These are phyloP conservation scores for Protomyces inundatus DNA, from an alignment of 1,139 yeast genomes.

Conservation along the genomic window DNA sequence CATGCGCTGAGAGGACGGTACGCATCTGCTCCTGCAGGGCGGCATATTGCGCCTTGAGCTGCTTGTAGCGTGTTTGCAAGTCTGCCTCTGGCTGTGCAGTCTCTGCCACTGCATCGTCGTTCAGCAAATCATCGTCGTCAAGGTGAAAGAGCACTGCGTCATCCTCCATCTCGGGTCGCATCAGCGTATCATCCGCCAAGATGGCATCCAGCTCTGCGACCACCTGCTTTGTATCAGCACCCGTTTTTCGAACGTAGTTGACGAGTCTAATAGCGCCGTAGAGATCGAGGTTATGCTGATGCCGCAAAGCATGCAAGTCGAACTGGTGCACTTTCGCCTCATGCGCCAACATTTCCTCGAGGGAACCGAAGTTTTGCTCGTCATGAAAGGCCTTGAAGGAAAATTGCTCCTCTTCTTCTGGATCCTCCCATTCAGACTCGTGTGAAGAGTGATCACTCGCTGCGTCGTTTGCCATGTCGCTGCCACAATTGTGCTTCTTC, in stretches of 20 bases:
- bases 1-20: constrained; percentile 9
- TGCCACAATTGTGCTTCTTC: no score
- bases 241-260: constrained; percentile 33
- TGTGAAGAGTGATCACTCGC: constrained; percentile 9
- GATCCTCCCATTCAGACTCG: constrained; percentile 21
- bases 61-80: constrained; percentile 24
- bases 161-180: constrained; percentile 35
- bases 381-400: constrained; percentile 15
- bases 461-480: not conserved
- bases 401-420: constrained; percentile 6
- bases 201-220: constrained; percentile 16
- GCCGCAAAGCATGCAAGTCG: constrained; percentile 30
- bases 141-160: constrained; percentile 34
- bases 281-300: constrained; percentile 30
- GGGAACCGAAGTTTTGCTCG: constrained; percentile 3
- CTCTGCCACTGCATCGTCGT: constrained; percentile 31
- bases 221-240: constrained; percentile 26
- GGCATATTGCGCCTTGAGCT: constrained; percentile 29
- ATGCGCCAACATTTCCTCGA: constrained; percentile 28
- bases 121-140: constrained; percentile 29
- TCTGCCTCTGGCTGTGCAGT: constrained; percentile 3
- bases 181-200: constrained; percentile 30
- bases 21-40: constrained; percentile 29
- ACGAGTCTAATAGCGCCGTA: constrained; percentile 34
- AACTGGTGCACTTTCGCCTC: constrained; percentile 31